A percentile compares a stretch with the other conserved stretches of the same genome.
Conservation (phyloP, 148 eudicot species). For the Rhododendron ovatum region DNA sequence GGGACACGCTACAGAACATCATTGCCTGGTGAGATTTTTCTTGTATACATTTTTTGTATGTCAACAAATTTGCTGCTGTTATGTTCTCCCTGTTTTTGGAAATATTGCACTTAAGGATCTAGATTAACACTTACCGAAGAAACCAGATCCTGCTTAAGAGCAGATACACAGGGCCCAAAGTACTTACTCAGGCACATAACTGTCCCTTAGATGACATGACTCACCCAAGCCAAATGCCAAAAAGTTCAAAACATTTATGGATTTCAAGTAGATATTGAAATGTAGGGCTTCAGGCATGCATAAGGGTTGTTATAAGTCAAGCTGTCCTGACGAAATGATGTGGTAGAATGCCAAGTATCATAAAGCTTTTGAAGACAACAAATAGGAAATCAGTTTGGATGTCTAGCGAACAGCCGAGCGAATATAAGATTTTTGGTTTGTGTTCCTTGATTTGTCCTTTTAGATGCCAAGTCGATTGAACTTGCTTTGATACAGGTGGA, state of each 20-base stretch:
- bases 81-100: neutral
- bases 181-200: neutral
- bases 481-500: conserved; percentile 44
- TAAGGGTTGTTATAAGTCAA: neutral
- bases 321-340: neutral
- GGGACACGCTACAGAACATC: conserved; percentile 23
- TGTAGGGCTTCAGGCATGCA: neutral
- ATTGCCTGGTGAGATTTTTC: conserved; percentile 46
- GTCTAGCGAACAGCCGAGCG: neutral
- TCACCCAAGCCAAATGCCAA: neutral
- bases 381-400: neutral
- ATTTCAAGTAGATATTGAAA: neutral
- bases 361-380: neutral
- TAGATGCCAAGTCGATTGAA: neutral
- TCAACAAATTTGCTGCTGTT: neutral
- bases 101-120: neutral
- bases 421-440: neutral
- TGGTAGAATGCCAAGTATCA: neutral
- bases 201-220: neutral
- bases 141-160: neutral
- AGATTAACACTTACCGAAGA: neutral
- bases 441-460: neutral
- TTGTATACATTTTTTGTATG: neutral
- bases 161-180: neutral
- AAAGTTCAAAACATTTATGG: neutral